Conservation (phyloP, 257 asterid species). For the Solanum sparsipilum region DNA sequence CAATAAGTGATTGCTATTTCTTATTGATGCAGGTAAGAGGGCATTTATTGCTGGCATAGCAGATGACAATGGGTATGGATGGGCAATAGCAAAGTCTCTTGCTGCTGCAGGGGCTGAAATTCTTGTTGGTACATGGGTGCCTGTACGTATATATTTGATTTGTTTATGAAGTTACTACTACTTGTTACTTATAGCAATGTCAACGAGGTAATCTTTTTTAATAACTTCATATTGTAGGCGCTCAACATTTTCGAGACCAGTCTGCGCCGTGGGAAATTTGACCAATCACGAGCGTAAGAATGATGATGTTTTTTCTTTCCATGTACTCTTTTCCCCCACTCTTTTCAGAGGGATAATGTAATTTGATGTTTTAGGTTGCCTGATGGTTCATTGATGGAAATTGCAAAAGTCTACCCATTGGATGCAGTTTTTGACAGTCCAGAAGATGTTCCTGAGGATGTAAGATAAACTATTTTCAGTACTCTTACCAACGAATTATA, state of each 20-base stretch:
- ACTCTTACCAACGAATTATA: neutral
- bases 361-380: slow-evolving; percentile 52
- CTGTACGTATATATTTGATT: slow-evolving; percentile 44
- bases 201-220: neutral
- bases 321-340: neutral
- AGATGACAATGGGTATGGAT: slow-evolving; percentile 5
- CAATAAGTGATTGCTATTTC: neutral
- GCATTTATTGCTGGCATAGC: slow-evolving; percentile 25
- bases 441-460: slow-evolving; percentile 98
- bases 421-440: slow-evolving; percentile 88
- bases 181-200: neutral
- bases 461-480: slow-evolving; percentile 15
- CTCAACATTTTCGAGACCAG: slow-evolving; percentile 3
- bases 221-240: neutral
- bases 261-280: slow-evolving; percentile 40
- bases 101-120: slow-evolving; percentile 11
- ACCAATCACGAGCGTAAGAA: slow-evolving; percentile 81
- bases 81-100: slow-evolving; percentile 7
- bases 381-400: slow-evolving; percentile 96
- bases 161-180: neutral
- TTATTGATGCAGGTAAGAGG: slow-evolving; percentile 63
- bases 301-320: neutral
- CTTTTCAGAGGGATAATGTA: neutral
- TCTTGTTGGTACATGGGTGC: slow-evolving; percentile 98
- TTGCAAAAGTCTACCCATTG: slow-evolving; percentile 75